Percentiles rank a stretch among this genome's conserved stretches.
These are phyloP conservation scores for Russula brevipes DNA, from an alignment of 768 basidiomycete species.

Conservation along the genomic window DNA sequence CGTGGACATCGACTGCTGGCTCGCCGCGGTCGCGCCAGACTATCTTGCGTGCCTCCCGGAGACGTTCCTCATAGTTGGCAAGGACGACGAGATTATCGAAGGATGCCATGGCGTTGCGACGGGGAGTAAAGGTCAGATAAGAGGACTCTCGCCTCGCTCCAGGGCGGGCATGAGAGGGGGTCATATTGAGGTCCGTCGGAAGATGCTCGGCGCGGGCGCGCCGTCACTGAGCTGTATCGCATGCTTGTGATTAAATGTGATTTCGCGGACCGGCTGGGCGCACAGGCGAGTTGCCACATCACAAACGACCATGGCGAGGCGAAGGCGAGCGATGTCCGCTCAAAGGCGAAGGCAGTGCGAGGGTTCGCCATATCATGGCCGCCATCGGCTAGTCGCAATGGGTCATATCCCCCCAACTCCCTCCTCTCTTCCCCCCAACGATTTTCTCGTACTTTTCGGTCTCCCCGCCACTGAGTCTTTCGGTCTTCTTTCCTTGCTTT, in stretches of 20 bases:
- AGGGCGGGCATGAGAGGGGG: slow-evolving; percentile 4
- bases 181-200: not conserved
- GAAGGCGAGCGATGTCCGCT: no score
- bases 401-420: no score
- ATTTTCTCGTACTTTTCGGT: no score
- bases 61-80: slow-evolving; percentile 75
- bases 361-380: no score
- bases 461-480: no score
- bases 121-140: slow-evolving; percentile 49
- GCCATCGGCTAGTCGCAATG: no score
- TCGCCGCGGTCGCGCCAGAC: slow-evolving; percentile 80
- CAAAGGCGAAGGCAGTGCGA: no score
- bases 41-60: slow-evolving; percentile 69
- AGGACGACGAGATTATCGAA: slow-evolving; percentile 85
- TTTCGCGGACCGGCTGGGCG: not conserved
- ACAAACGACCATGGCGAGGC: no score
- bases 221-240: no score
- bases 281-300: no score
- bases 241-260: not conserved
- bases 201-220: no score
- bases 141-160: slow-evolving; percentile 29
- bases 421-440: no score
- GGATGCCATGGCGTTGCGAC: slow-evolving; percentile 37
- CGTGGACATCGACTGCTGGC: slow-evolving; percentile 62
- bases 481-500: not conserved